Conservation (phyloP, 108 stramenopile genomes). For the Skeletonema tropicum region DNA sequence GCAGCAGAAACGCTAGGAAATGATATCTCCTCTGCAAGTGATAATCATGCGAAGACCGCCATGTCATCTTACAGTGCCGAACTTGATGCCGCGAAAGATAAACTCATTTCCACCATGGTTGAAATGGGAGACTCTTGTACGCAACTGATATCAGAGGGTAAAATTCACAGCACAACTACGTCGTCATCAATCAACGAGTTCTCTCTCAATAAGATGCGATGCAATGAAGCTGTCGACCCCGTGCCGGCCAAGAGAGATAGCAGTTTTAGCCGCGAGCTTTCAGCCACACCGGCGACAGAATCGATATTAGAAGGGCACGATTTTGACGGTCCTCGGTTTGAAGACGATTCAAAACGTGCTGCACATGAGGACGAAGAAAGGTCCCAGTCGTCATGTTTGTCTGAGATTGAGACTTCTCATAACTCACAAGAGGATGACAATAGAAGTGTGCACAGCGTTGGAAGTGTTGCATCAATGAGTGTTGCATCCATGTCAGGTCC, state of each 20-base stretch:
- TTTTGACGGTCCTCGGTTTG: constrained; percentile 11
- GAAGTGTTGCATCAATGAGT: constrained; percentile 22
- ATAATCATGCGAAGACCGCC: constrained; percentile 11
- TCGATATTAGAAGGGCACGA: constrained; percentile 42
- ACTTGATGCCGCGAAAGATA: constrained; percentile 36
- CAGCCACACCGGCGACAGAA: constrained; percentile 53
- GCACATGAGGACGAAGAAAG: constrained; percentile 1
- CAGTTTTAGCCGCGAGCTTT: constrained; percentile 40
- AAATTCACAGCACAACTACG: constrained; percentile 3
- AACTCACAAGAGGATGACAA: constrained; percentile 40
- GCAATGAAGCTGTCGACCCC: constrained; percentile 43
- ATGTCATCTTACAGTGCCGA: constrained; percentile 29
- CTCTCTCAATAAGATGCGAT: constrained; percentile 39
- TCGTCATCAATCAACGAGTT: constrained; percentile 48
- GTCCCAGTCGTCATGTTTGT: background rate
- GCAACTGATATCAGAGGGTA: constrained; percentile 18
- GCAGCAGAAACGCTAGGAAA: constrained; percentile 18
- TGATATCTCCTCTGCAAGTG: constrained; percentile 3
- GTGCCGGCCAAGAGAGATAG: constrained; percentile 30
- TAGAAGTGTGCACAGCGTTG: constrained; percentile 32
- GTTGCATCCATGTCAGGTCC: constrained; percentile 14
- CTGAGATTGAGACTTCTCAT: constrained; percentile 29
- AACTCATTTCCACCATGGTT: constrained; percentile 19
- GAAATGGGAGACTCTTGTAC: constrained; percentile 16
- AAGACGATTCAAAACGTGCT: constrained; percentile 4